Evolutionary conservation across 108 stramenopile genomes (phyloP).

Genomic region (Nitzschia putrida): DNA sequence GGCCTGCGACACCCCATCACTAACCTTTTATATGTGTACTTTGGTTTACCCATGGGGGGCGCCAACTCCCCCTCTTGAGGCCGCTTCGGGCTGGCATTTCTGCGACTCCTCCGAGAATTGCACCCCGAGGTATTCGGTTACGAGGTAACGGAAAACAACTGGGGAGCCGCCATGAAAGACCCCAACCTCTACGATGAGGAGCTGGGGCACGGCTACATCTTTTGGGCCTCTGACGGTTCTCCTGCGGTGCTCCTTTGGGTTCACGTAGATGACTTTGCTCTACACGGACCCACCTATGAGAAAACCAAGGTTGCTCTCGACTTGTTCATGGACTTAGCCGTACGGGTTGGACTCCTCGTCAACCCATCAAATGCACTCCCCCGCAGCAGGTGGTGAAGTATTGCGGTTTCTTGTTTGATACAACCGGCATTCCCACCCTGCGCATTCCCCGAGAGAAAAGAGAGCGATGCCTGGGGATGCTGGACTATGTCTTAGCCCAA

Average conservation of each 20-base stretch:
- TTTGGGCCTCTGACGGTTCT: neutral
- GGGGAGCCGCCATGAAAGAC: neutral
- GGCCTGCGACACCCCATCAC: slow-evolving; percentile 2
- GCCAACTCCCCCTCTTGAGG: slow-evolving; percentile 4
- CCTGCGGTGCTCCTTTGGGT: neutral
- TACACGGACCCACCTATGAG: neutral
- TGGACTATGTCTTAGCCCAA: neutral
- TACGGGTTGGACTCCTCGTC: neutral
- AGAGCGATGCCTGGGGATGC: neutral
- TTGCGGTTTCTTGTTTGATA: slow-evolving; percentile 1
- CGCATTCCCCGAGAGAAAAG: neutral
- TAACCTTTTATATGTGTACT: neutral
- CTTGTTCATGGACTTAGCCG: neutral
- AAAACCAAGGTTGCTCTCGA: neutral
- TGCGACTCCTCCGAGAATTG: slow-evolving; percentile 7
- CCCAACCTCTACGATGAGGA: neutral
- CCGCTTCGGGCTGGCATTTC: slow-evolving; percentile 13
- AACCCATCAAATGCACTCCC: neutral
- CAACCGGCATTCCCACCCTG: neutral
- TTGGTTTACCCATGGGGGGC: slow-evolving; percentile 19
- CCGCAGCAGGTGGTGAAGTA: neutral
- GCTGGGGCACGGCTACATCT: neutral
- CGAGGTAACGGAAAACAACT: neutral
- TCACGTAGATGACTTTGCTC: neutral
- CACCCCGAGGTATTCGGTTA: neutral